Percentiles rank a stretch among this genome's conserved stretches.
Evolutionary conservation across 2,329 filamentous ascomycete species (phyloP).

Genomic region (Elsinoe necatrix): DNA sequence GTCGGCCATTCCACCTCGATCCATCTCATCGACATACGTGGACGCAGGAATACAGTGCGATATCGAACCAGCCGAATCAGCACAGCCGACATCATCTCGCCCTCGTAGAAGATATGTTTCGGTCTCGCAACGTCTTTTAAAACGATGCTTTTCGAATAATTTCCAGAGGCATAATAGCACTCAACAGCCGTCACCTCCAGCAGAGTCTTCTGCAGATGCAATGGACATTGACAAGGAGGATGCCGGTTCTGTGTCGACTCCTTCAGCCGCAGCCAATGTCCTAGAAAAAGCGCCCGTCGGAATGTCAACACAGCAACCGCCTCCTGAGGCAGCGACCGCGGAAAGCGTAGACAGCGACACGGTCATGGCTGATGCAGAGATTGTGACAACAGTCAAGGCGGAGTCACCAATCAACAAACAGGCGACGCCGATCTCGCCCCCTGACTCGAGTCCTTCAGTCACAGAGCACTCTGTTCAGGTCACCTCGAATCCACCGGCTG

Average conservation of each 20-base stretch:
- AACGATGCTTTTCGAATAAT: constrained; percentile 29
- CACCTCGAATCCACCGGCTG: not conserved
- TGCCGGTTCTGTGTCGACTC: not conserved
- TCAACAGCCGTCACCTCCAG: not conserved
- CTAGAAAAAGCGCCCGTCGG: not conserved
- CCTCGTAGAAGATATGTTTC: constrained; percentile 24
- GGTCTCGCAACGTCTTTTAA: constrained; percentile 26
- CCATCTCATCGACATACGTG: constrained; percentile 20
- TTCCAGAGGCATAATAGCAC: constrained; percentile 18
- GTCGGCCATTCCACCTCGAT: constrained; percentile 7
- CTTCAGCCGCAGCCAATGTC: not conserved
- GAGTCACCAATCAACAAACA: constrained; percentile 2
- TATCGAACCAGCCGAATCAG: constrained; percentile 27
- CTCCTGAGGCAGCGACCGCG: not conserved
- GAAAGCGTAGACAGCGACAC: constrained; percentile 10
- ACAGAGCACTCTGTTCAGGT: not conserved
- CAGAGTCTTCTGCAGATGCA: constrained; percentile 14
- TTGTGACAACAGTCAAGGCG: not conserved
- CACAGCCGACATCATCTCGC: constrained; percentile 18
- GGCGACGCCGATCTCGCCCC: constrained; percentile 5
- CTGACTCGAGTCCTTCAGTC: not conserved
- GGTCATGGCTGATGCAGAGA: constrained; percentile 15
- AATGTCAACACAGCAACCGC: not conserved
- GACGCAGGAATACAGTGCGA: constrained; percentile 28
- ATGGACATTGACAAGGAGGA: constrained; percentile 25